These are phyloP conservation scores for maize (Zea mays) DNA, from an alignment of 176 grass and related monocot species.

Conservation along the genomic window Zm-B73-REFERENCE-NAM-5.0 NC_050099.1:231273501-231274000, in stretches of 20 bases:
- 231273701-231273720: neutral
- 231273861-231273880: neutral
- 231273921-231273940: conserved; percentile 27
- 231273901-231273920: neutral
- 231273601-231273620: neutral
- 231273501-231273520: neutral
- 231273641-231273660: neutral
- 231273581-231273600: conserved; percentile 6
- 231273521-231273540: conserved; percentile 9
- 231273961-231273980: too few relatives aligned
- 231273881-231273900: neutral
- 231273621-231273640: neutral
- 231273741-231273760: neutral
- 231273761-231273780: neutral
- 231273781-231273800: neutral
- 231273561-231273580: neutral
- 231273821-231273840: neutral
- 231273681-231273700: neutral
- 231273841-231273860: neutral
- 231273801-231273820: conserved; percentile 1
- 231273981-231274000: too few relatives aligned
- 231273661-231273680: neutral
- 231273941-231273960: neutral
- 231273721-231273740: neutral
- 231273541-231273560: conserved; percentile 14